phyloP scores from a whole-genome alignment of 108 stramenopile genomes.

The Discostella pseudostelligera region DNA sequence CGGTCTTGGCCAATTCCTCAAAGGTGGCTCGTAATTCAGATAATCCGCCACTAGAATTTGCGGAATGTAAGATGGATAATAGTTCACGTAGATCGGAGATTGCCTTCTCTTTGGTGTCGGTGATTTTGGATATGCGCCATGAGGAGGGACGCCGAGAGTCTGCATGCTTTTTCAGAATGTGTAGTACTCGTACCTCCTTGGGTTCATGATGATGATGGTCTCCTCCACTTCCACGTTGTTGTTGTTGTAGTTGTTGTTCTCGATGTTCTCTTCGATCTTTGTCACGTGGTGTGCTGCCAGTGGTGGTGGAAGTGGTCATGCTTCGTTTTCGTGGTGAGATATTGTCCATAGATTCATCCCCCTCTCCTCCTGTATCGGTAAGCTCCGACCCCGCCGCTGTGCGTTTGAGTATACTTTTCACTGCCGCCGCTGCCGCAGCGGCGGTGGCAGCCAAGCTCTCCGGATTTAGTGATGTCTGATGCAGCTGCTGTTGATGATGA shows the following conservation, averaged over 20 bases:
- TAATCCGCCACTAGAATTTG: constrained; percentile 27
- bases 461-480: constrained; percentile 11
- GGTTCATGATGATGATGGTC: constrained; percentile 15
- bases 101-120: constrained; percentile 70
- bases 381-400: neutral
- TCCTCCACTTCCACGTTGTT: constrained; percentile 2
- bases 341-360: constrained; percentile 3
- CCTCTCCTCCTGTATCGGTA: neutral
- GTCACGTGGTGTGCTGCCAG: no score
- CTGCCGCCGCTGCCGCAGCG: constrained; percentile 32
- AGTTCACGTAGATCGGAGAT: constrained; percentile 61
- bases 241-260: constrained; percentile 7
- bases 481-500: no score
- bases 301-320: neutral
- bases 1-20: constrained; percentile 76
- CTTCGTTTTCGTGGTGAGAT: neutral
- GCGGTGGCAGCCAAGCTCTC: constrained; percentile 30
- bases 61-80: constrained; percentile 55
- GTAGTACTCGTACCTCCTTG: constrained; percentile 79
- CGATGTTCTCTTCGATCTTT: neutral
- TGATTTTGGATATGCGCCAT: constrained; percentile 76
- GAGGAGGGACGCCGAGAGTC: constrained; percentile 68
- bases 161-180: constrained; percentile 86
- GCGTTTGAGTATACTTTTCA: constrained; percentile 34
- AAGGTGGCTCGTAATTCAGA: constrained; percentile 75